Base-by-base conservation (phyloP, 345 rosid species). In the Syzygium grande region DNA sequence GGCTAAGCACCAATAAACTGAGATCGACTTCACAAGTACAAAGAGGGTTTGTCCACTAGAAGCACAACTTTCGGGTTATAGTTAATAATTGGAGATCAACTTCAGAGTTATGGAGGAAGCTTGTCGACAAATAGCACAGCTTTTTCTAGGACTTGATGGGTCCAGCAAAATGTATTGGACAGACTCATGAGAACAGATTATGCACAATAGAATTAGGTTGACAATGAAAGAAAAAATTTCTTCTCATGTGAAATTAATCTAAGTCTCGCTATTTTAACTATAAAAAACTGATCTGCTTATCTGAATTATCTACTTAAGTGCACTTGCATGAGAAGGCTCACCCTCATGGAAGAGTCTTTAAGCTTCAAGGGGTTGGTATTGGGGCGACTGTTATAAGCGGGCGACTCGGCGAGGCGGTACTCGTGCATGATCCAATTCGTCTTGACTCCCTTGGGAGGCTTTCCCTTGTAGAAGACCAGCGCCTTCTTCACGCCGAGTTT, bases 401-500 rank as follows among this genome's bases (percentile, higher is more conserved):
- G 88, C 86, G 90, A 77, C 27, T 96, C 98, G 0, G 95, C 54
- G 19, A 98, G 93, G 84, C 99, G 95, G 92, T 96, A 98, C 86
- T 98, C 99, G 87, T 98, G 99, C 99, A 98, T 98, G 90, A 98
- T 98, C 99, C 99, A 98, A 84, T 94, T 93, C 51, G 99, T 98
- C 91, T 98, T 98, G 63, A 93, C 89, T 84, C 99, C 99, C 89
- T 93, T 96, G 0, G 99, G 99, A 53, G 99, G 99, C 90, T 92
- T 96, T n/a, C 99, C 99, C 78, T 14, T 91, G 92, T 98, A 98
- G 90, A 98, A 98, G 43, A 98, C 99, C 65, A 97, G 97, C 65
- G 99, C 99, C 88, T 97, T 97, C 90, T 97, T 97, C 4, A 97
- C 96, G 65, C 99, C 99, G 89, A 96, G 92, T 89, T 93, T 96